Conservation (phyloP, 2,329 filamentous ascomycete genomes). For the Zymoseptoria tritici region DNA sequence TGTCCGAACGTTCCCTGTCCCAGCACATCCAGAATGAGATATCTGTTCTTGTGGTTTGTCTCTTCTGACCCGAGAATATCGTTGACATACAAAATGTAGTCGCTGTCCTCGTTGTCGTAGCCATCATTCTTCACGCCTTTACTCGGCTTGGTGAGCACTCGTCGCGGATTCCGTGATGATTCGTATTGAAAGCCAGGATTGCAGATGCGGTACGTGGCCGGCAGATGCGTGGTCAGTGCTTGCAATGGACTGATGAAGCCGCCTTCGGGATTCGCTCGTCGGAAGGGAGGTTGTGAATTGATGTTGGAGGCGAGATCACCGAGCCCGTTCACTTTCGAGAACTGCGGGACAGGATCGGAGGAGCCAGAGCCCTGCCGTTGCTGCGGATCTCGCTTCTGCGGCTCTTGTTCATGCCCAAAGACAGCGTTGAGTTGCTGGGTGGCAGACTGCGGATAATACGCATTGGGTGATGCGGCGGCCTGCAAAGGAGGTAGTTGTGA, state of each 20-base stretch:
- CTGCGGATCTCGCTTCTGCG: conserved; percentile 43
- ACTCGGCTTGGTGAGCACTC: conserved; percentile 95
- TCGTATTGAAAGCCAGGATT: conserved; percentile 98
- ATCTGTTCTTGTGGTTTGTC: conserved; percentile 97
- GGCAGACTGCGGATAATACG: conserved; percentile 61
- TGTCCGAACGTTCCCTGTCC: conserved; percentile 97
- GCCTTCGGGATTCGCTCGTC: conserved; percentile 90
- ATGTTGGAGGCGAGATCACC: conserved; percentile 74
- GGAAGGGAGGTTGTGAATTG: conserved; percentile 80
- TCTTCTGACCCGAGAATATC: conserved; percentile 97
- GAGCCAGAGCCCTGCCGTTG: conserved; percentile 32
- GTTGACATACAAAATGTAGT: conserved; percentile 98
- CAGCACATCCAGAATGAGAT: conserved; percentile 91
- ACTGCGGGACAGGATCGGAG: conserved; percentile 65
- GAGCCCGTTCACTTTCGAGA: conserved; percentile 66
- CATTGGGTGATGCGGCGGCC: conserved; percentile 50
- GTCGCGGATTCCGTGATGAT: conserved; percentile 88
- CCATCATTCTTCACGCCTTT: conserved; percentile 98
- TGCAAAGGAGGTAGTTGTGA: conserved; percentile 71
- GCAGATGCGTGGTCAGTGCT: conserved; percentile 86
- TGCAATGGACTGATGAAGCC: conserved; percentile 97
- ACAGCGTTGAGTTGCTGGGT: conserved; percentile 64
- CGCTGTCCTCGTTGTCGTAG: conserved; percentile 97
- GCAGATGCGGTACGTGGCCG: conserved; percentile 94
- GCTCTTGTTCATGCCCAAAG: conserved; percentile 43